Evolutionary conservation across 2,329 filamentous ascomycete genomes (phyloP), one percentile per base, ranked within the genome.

Genomic region (Beauveria pseudobassiana): DNA sequence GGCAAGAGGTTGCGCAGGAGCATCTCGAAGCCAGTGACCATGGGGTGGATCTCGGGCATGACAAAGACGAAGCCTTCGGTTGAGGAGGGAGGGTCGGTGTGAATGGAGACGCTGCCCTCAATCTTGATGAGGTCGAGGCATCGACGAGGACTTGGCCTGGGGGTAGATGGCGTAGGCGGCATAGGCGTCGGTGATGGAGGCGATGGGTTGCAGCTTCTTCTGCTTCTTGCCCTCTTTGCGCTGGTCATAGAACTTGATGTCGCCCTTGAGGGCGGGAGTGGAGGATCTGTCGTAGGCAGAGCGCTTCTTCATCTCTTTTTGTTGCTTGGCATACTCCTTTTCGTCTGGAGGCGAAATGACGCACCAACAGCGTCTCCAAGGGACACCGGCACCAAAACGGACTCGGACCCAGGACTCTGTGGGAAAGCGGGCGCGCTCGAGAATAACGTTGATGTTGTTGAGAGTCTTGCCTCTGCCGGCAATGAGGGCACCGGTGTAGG

Each of bases 331-430:
- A 66, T 87, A 87, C 68, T 96, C 91, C 77, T 98, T 99, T 77
- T 98, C 93, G 69, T 96, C 90, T 0, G 95, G 93, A 2, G 93
- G 95, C 7, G 86, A 85, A 62, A 98, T 90, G 59, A 98, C 93
- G 74, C 93, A 97, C 93, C 93, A 99, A 75, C 93, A 99, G 45
- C 93, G 88, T 71, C 90, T 87, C 95, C 95, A 99, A 0, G 93
- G 93, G 10, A 95, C 96, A 52, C 95, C 95, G 38, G 95, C 93
- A 46, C 95, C 95, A 69, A 99, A 99, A 63, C 95, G 84, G 57
- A 99, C 95, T 65, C 95, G 84, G 20, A 93, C 92, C 95, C 95
- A 99, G 70, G 96, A 92, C 72, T 96, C 92, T 46, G 90, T 85
- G 68, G 87, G 88, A 67, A 90, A 83, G 62, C 82, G 87, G 22